Evolutionary conservation across 1,139 yeast genomes (phyloP), one percentile per base, ranked within the genome.

Genomic region (Yamadazyma diospyri): DNA sequence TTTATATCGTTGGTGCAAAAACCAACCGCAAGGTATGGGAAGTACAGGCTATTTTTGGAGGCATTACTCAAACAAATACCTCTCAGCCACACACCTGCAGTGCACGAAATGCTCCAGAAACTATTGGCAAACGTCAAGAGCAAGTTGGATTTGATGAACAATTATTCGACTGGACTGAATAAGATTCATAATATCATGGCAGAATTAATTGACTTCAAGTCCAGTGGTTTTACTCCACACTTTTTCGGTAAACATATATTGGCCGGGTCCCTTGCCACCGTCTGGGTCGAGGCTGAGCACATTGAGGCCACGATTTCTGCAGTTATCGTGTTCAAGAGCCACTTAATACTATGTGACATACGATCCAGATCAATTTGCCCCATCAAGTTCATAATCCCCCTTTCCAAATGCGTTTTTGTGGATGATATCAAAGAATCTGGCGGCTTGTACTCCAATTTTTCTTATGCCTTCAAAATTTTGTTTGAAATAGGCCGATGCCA

Each of bases 1-100:
- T 68, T 73, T 28, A 42, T 56, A 10, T 76, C 83, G 0, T 58
- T 78, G 30, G 52, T 75, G 23, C 78, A 75, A 41, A 66, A 67
- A 48, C 84, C 85, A 2, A 60, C 75, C 3, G 57, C 70, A 15
- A 54, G 84, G 38, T 60, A 75, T 11, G 57, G 69, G 4, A 73
- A 76, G 42, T 78, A 78, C 45, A 62, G 65, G 30, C 53, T 78
- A 25, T 60, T 78, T 16, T 42, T 75, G 15, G 73, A 72, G 28
- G 58, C 70, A 2, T 44, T 76, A 4, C 20, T 40, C 6, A 61
- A 61, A 25, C 16, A 23, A 14, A 23, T 28, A 6, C 28, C 25
- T 21, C n/a, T n/a, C n/a, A n/a, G n/a, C 2, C 25, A 25, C 26
- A 22, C 15, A 6, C 16, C 18, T 16, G 6, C 16, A 16, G 26